Evolutionary conservation across 306 rosid genomes (phyloP).

Genomic region (Astragalus membranaceus): DNA sequence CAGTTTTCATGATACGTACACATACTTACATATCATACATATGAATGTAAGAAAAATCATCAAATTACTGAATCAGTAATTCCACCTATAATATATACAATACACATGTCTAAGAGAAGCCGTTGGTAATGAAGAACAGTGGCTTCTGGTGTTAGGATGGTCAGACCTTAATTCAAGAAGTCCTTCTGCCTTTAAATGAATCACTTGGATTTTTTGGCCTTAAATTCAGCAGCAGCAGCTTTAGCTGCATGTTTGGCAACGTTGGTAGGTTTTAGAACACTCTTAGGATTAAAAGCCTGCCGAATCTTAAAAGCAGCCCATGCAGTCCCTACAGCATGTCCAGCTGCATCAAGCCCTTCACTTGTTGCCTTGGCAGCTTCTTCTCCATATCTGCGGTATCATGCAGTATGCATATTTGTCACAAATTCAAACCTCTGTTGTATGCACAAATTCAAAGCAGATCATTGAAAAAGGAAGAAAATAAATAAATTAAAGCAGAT

Average conservation of each 20-base stretch:
- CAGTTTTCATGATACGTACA: neutral
- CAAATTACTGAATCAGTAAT: neutral
- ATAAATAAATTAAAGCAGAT: neutral
- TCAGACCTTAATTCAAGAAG: constrained; percentile 18
- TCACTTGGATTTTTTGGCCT: constrained; percentile 47
- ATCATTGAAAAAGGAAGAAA: neutral
- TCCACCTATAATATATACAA: constrained; percentile 17
- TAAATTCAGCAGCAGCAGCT: constrained; percentile 55
- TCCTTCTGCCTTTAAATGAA: constrained; percentile 22
- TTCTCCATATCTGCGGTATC: constrained; percentile 70
- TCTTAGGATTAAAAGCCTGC: constrained; percentile 72
- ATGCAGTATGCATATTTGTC: neutral
- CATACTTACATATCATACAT: neutral
- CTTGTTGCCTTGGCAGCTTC: constrained; percentile 75
- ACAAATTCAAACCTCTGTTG: neutral
- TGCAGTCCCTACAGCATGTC: constrained; percentile 85
- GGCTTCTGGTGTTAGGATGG: neutral
- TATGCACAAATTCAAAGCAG: constrained; percentile 3
- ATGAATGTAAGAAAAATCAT: neutral
- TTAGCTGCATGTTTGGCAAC: constrained; percentile 55
- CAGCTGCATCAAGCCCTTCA: constrained; percentile 87
- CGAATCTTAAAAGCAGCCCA: constrained; percentile 85
- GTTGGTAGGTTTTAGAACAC: constrained; percentile 41
- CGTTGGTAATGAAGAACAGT: neutral
- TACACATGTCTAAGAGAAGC: neutral